Evolutionary conservation across 176 grass and related monocot genomes (phyloP), one percentile per base, ranked within the genome.

Genomic region (Raddia distichophylla): DNA sequence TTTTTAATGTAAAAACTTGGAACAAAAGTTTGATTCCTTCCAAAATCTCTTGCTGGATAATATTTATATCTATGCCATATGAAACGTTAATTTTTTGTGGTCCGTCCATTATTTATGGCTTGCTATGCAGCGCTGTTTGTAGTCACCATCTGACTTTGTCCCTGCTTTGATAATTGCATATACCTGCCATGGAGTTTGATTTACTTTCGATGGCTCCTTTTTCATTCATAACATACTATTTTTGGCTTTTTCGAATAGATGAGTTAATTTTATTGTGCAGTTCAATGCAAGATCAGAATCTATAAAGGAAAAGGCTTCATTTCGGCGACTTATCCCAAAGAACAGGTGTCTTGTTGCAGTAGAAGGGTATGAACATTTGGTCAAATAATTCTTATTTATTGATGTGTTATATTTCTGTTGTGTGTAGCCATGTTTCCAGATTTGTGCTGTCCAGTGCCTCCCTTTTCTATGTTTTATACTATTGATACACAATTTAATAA

Each of bases 261-360:
- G 20, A 55, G 19, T 80, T 84, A 60, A 89, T 80, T 75, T 88
- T 65, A 17, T 47, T 64, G 27, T 86, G 88, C 88, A 98, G 95
- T 98, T 98, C 78, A 98, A 98, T 89, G 95, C 92, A 17, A 89
- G 95, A 40, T 92, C 92, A 52, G 95, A 98, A 58, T 98, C 95
- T 11, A 19, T 94, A 80, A 98, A 94, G 75, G 95, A 98, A 85
- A 98, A 94, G 64, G 83, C 92, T 80, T 98, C 95, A 50, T 98
- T 98, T 89, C 69, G 88, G 20, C 86, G 92, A 79, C 71, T 98
- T 85, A 82, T 98, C 76, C 84, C 88, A 73, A 87, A 87, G 46
- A 94, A 98, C 82, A 88, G 95, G 76, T 98, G 95, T 54, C 74
- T 98, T 61, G 86, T 91, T 69, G 90, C 95, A 81, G 90, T 91